Base-by-base conservation (phyloP, 345 rosid species). In the Brassica juncea region DNA sequence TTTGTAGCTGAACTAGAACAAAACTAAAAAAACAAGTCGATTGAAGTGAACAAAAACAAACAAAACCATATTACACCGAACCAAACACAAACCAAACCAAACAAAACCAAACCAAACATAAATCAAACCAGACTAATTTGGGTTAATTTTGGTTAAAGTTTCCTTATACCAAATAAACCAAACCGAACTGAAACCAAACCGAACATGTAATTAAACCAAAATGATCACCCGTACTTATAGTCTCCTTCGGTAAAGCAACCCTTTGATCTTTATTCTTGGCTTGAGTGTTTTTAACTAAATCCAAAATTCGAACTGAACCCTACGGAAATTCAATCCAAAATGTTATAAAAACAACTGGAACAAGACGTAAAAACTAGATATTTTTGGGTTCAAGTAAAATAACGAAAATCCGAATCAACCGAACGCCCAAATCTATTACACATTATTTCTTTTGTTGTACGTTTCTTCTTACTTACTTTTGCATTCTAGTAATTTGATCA, bases 181-280 rank as follows among this genome's bases (percentile, higher is more conserved):
- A 28, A 28, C 31, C 31, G 4, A 28, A 28, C 31, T 28, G 31
- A 28, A 28, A 3, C 31, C 31, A 28, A 28, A 28, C 31, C 31
- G 31, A 28, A 28, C 31, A 0, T 28, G 31, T 28, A 28, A 28
- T 28, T 28, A 28, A 28, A 28, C 31, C 0, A 4, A 28, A 28
- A 28, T 28, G 31, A 4, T 4, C 31, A 28, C 4, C 31, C 31
- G 3, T 28, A 14, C 14, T 15, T 19, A 66, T 6, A 8, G 68
- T 42, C 49, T 68, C 11, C 61, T 68, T 75, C 25, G 19, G 67
- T 58, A 39, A 58, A 67, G 44, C 72, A 42, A 68, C 15, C 42
- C 6, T 30, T 57, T 68, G 19, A 25, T 75, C 8, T 75, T 75
- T 58, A 7, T 19, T 47, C n/a, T 9, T 10, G 4, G 14, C n/a